Percentiles rank a stretch among this genome's conserved stretches.
phyloP scores from a whole-genome alignment of 2,329 filamentous ascomycete genomes.

The Diaporthe sp. region DNA sequence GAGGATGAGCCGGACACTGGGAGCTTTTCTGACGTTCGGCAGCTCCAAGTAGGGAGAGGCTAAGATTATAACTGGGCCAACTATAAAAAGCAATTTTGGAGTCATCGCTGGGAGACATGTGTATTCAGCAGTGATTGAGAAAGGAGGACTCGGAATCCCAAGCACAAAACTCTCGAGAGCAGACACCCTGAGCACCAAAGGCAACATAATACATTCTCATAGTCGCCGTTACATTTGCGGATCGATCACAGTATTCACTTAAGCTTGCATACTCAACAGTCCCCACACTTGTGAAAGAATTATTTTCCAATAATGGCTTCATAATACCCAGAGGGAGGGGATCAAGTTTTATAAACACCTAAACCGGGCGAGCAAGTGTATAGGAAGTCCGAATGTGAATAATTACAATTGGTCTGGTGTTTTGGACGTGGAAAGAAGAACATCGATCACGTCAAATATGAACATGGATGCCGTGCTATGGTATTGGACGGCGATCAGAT shows the following conservation, averaged over 20 bases:
- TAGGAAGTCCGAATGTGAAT: background rate
- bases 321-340: background rate
- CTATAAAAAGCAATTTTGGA: background rate
- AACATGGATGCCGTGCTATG: background rate
- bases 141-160: background rate
- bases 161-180: background rate
- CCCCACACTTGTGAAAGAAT: too few relatives aligned
- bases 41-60: background rate
- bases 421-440: background rate
- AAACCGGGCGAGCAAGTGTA: background rate
- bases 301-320: background rate
- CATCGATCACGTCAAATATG: background rate
- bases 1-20: background rate
- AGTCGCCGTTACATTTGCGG: too few relatives aligned
- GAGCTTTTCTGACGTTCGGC: background rate
- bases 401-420: background rate
- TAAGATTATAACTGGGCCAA: background rate
- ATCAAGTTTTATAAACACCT: background rate
- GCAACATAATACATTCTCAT: background rate
- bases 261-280: too few relatives aligned
- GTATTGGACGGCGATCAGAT: background rate
- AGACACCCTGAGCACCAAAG: background rate
- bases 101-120: background rate
- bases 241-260: too few relatives aligned
- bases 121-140: background rate